A percentile compares a stretch with the other conserved stretches of the same genome.
Evolutionary conservation across 116 monocot genomes (phyloP).

Genomic region (Trichopus zeylanicus): DNA sequence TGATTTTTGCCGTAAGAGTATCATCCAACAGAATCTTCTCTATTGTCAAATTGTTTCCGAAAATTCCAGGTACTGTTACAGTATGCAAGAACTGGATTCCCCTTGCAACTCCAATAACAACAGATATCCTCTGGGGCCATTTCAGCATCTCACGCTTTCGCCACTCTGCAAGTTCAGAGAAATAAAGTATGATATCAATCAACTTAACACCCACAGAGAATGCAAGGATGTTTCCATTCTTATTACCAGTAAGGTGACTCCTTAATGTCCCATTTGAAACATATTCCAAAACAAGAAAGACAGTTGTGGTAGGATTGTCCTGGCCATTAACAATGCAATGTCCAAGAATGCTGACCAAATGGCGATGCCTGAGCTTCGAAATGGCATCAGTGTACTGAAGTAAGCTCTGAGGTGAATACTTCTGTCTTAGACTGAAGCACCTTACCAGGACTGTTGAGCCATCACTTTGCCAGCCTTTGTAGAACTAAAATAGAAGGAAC

Average conservation of each 20-base stretch:
- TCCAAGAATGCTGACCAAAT: constrained; percentile 62
- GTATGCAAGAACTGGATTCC: constrained; percentile 65
- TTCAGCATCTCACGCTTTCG: constrained; percentile 66
- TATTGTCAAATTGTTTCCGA: constrained; percentile 37
- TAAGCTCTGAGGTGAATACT: constrained; percentile 40
- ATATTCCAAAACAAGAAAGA: constrained; percentile 44
- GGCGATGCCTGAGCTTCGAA: constrained; percentile 69
- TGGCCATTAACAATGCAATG: constrained; percentile 32
- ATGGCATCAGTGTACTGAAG: constrained; percentile 55
- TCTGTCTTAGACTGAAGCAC: constrained; percentile 54
- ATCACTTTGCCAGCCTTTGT: constrained; percentile 59
- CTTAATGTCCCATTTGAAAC: constrained; percentile 55
- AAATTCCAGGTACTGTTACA: constrained; percentile 40
- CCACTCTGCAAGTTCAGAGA: constrained; percentile 45
- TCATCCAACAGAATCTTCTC: constrained; percentile 63
- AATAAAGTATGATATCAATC: neutral
- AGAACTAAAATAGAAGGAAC: constrained; percentile 29
- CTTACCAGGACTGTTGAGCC: constrained; percentile 51
- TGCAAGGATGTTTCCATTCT: neutral
- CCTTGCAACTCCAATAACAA: constrained; percentile 52
- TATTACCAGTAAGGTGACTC: constrained; percentile 56
- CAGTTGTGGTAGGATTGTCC: constrained; percentile 11
- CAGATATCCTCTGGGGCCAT: constrained; percentile 68
- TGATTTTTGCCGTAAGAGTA: constrained; percentile 59
- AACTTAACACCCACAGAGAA: neutral